These are phyloP conservation scores for Cladosporium colombiae DNA, from an alignment of 2,329 filamentous ascomycete species.

Conservation along the genomic window DNA sequence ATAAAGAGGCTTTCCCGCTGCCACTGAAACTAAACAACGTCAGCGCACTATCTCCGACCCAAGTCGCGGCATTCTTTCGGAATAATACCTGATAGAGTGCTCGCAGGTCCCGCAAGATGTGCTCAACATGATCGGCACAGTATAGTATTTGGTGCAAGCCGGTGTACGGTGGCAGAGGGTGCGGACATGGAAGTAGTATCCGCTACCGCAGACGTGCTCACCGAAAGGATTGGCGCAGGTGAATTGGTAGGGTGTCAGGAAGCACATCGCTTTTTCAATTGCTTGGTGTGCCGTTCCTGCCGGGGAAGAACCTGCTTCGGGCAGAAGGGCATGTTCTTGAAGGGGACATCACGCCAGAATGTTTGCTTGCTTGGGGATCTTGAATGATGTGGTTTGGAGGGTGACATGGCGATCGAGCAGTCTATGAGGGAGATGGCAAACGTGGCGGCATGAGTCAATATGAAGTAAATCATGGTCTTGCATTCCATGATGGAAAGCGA, in stretches of 20 bases:
- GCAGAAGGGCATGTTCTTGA: not conserved
- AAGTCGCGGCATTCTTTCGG: too few relatives aligned
- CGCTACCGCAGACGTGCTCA: not conserved
- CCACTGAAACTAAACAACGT: not conserved
- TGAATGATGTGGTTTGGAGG: not conserved
- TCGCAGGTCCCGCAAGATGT: not conserved
- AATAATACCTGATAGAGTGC: not conserved
- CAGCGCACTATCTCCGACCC: not conserved
- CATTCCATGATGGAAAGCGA: not conserved
- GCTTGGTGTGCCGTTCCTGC: not conserved
- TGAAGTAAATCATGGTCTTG: not conserved
- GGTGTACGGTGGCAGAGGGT: not conserved
- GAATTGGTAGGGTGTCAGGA: slow-evolving; percentile 4
- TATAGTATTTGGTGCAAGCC: slow-evolving; percentile 1
- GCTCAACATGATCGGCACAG: not conserved
- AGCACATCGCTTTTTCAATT: not conserved
- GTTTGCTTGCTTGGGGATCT: not conserved
- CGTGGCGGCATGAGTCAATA: not conserved
- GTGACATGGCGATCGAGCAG: not conserved
- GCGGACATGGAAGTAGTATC: not conserved
- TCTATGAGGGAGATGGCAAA: not conserved
- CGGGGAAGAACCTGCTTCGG: not conserved
- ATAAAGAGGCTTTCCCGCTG: not conserved
- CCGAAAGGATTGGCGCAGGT: not conserved
- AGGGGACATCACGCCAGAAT: not conserved